Conservation (phyloP, 2,329 filamentous ascomycete genomes). For the Colletotrichum somersetense region DNA sequence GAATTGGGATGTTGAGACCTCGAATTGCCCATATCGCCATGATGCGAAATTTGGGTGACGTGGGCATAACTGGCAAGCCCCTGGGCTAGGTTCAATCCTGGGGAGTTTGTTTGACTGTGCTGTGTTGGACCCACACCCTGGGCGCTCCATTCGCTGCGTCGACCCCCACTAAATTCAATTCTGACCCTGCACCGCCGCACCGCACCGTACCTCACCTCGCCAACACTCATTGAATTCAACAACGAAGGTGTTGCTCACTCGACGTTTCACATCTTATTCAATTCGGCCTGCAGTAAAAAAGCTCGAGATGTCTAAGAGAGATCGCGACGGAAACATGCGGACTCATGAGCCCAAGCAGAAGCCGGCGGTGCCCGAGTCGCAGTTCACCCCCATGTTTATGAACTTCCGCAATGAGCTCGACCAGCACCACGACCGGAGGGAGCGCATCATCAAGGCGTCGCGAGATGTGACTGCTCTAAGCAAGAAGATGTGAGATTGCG, state of each 20-base stretch:
- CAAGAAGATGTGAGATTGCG: slow-evolving; percentile 86
- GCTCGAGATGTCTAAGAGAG: slow-evolving; percentile 58
- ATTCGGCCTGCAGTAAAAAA: not conserved
- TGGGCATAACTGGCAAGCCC: slow-evolving; percentile 38
- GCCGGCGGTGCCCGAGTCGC: slow-evolving; percentile 52
- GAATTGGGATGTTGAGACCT: slow-evolving; percentile 1
- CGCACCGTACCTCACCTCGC: not conserved
- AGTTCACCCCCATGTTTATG: slow-evolving; percentile 83
- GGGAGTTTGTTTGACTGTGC: not conserved
- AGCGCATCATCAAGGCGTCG: slow-evolving; percentile 90
- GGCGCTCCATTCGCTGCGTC: not conserved
- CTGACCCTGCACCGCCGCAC: slow-evolving; percentile 20
- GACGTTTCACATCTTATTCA: not conserved
- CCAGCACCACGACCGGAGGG: slow-evolving; percentile 91
- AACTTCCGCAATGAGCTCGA: slow-evolving; percentile 89
- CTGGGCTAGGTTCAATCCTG: not conserved
- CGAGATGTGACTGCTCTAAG: slow-evolving; percentile 93
- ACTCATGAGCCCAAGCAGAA: slow-evolving; percentile 52
- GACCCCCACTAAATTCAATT: slow-evolving; percentile 35
- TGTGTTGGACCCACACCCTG: slow-evolving; percentile 19
- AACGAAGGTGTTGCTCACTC: slow-evolving; percentile 9
- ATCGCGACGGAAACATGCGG: slow-evolving; percentile 63
- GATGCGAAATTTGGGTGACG: slow-evolving; percentile 41
- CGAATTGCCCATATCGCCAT: slow-evolving; percentile 1
- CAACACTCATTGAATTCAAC: slow-evolving; percentile 29